Conservation (phyloP, 1,284 basidiomycete genomes). For the Caloboletus firmus region DNA sequence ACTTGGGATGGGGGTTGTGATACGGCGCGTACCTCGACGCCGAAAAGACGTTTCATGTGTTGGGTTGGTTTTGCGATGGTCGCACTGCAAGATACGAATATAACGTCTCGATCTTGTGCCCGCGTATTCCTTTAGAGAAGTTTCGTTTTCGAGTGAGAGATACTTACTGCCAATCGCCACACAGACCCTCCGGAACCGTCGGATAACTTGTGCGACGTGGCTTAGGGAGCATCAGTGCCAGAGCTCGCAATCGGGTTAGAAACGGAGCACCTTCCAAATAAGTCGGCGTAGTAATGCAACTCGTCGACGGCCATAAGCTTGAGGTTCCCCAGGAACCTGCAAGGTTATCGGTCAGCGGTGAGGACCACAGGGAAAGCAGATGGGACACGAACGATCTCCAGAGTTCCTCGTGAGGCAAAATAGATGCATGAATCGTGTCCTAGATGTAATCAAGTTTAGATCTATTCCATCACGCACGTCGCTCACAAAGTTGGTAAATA, state of each 20-base stretch:
- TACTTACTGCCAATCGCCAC: conserved; percentile 82
- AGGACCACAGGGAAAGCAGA: not conserved
- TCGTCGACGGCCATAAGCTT: conserved; percentile 85
- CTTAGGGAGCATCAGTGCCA: conserved; percentile 38
- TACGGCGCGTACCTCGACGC: conserved; percentile 46
- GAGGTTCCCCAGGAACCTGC: conserved; percentile 70
- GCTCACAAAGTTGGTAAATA: conserved; percentile 76
- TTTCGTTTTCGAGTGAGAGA: not conserved
- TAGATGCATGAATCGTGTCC: conserved; percentile 88
- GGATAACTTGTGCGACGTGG: conserved; percentile 78
- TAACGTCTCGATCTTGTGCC: conserved; percentile 52
- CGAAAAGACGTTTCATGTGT: conserved; percentile 78
- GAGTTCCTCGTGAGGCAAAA: conserved; percentile 80
- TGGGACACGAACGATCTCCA: conserved; percentile 70
- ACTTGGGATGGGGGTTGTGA: not conserved
- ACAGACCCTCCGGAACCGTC: conserved; percentile 78
- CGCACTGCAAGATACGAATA: conserved; percentile 87
- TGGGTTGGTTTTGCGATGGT: conserved; percentile 79
- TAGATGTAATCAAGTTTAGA: conserved; percentile 33
- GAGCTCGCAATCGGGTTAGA: not conserved
- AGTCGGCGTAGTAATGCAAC: conserved; percentile 75
- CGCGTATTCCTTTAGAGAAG: not conserved
- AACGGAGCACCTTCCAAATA: conserved; percentile 62
- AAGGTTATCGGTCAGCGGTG: conserved; percentile 1
- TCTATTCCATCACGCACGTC: too few species aligned